Evolutionary conservation across 2,329 filamentous ascomycete genomes (phyloP).

Genomic region (Leptographium flavum): DNA sequence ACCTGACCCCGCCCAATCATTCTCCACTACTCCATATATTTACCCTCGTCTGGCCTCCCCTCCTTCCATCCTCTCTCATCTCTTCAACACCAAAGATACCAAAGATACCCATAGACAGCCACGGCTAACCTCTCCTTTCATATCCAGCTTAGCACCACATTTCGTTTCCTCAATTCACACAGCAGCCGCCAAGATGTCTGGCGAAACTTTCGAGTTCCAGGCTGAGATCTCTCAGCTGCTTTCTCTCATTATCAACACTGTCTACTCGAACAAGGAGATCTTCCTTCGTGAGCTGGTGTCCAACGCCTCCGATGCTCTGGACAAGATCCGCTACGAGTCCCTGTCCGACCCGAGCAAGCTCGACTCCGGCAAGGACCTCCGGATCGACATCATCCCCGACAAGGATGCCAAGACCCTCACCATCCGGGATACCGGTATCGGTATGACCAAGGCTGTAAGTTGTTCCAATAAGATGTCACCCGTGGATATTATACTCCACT

Average conservation of each 20-base stretch:
- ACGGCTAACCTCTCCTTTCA: background rate
- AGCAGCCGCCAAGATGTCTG: slow-evolving; percentile 58
- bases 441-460: slow-evolving; percentile 99
- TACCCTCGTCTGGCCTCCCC: background rate
- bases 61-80: background rate
- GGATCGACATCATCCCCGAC: slow-evolving; percentile 97
- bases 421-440: slow-evolving; percentile 95
- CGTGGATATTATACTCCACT: no score
- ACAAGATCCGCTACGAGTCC: slow-evolving; percentile 99
- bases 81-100: background rate
- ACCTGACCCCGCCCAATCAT: background rate
- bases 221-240: slow-evolving; percentile 99
- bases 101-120: background rate
- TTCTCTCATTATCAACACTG: slow-evolving; percentile 99
- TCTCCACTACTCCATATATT: background rate
- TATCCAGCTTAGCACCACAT: background rate
- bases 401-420: slow-evolving; percentile 96
- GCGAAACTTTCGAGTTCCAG: slow-evolving; percentile 98
- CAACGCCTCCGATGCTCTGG: slow-evolving; percentile 95
- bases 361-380: slow-evolving; percentile 92
- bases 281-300: slow-evolving; percentile 98
- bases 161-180: background rate
- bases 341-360: slow-evolving; percentile 96
- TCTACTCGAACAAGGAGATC: slow-evolving; percentile 99
- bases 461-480: background rate